A percentile compares a stretch with the other conserved stretches of the same genome.
These are phyloP conservation scores for Ascosphaera apis DNA, from an alignment of 2,329 filamentous ascomycete genomes.

Conservation along the genomic window DNA sequence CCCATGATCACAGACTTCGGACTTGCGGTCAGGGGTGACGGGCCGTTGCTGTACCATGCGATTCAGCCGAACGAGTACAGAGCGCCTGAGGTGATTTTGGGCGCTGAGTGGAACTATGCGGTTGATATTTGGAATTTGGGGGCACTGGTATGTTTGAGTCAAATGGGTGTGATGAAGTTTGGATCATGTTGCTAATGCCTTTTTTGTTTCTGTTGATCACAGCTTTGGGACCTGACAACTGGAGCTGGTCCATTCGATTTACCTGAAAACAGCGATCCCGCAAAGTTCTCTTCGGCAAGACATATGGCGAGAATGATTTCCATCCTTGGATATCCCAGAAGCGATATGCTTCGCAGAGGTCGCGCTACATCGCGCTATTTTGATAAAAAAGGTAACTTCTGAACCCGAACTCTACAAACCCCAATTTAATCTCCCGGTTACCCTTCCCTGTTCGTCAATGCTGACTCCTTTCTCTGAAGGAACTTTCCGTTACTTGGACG, in stretches of 20 bases:
- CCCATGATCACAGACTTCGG: conserved; percentile 15
- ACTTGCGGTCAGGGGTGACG: conserved; percentile 11
- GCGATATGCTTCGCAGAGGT: no score
- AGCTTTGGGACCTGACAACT: conserved; percentile 14
- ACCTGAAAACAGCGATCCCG: conserved; percentile 6
- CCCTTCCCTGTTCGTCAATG: background rate
- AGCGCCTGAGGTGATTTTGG: conserved; percentile 15
- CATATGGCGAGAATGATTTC: conserved; percentile 9
- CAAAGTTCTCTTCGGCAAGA: conserved; percentile 7
- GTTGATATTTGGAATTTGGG: conserved; percentile 18
- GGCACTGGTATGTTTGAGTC: conserved; percentile 10
- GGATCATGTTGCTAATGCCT: conserved; percentile 11
- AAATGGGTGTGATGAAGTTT: no score
- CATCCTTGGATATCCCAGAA: conserved; percentile 9
- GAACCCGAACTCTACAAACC: conserved; percentile 3
- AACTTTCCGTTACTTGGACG: conserved; percentile 6
- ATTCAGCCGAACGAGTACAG: conserved; percentile 21
- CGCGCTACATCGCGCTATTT: no score
- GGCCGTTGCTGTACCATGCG: conserved; percentile 16
- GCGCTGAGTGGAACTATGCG: conserved; percentile 14
- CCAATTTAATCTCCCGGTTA: conserved; percentile 1
- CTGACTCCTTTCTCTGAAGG: conserved; percentile 1
- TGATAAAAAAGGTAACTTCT: conserved; percentile 2
- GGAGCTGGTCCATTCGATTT: conserved; percentile 10
- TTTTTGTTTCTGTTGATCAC: conserved; percentile 9